Conservation (phyloP, 2,329 filamentous ascomycete species). For the Colletotrichum musae region DNA sequence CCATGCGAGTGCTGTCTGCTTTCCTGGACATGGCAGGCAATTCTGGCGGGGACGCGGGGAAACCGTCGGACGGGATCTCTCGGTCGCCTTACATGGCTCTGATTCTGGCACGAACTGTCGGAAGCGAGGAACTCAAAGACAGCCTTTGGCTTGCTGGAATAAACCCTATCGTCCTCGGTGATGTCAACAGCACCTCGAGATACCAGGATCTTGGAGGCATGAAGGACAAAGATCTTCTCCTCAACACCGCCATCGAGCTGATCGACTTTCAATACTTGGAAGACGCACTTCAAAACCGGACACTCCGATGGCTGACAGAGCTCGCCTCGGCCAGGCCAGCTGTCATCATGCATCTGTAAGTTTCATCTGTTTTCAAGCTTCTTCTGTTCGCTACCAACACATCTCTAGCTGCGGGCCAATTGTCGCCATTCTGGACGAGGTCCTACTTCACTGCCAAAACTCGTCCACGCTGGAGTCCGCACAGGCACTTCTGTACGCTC, state of each 20-base stretch:
- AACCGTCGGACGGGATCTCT: constrained; percentile 43
- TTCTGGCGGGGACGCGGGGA: constrained; percentile 41
- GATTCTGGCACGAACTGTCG: constrained; percentile 70
- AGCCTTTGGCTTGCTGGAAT: constrained; percentile 73
- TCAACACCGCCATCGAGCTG: constrained; percentile 74
- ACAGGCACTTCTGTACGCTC: constrained; percentile 70
- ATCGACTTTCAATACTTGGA: constrained; percentile 78
- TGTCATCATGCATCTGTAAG: constrained; percentile 73
- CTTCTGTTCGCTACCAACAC: constrained; percentile 41
- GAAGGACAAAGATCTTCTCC: constrained; percentile 73
- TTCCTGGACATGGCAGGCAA: constrained; percentile 70
- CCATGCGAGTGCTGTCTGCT: constrained; percentile 73
- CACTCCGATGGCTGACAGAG: constrained; percentile 71
- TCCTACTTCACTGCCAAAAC: constrained; percentile 75
- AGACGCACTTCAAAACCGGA: constrained; percentile 72
- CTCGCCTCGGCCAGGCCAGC: constrained; percentile 68
- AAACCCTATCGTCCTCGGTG: constrained; percentile 59
- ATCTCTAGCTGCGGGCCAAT: constrained; percentile 67
- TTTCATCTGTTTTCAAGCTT: constrained; percentile 30
- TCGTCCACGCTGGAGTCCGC: constrained; percentile 71
- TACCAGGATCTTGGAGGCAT: constrained; percentile 62
- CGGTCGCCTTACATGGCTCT: constrained; percentile 72
- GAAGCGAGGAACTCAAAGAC: constrained; percentile 73
- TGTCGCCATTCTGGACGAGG: constrained; percentile 71
- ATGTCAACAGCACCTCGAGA: constrained; percentile 56